These are phyloP conservation scores for Saturnispora bothae DNA, from an alignment of 805 yeast genomes.

Conservation along the genomic window DNA sequence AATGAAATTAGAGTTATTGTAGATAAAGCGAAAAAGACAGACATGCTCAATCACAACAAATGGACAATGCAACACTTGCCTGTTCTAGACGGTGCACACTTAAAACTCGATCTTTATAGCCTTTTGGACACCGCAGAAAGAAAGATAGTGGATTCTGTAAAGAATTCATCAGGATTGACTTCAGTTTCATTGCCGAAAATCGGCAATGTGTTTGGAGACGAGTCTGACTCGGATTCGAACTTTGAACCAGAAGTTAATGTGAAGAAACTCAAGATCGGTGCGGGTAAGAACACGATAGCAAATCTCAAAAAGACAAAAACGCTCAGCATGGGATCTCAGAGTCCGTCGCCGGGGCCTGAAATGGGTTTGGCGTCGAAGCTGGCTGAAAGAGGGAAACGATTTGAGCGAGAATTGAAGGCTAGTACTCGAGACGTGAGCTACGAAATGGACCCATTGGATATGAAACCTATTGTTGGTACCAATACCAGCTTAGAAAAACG, in stretches of 20 bases:
- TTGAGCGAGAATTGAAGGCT: slow-evolving; percentile 28
- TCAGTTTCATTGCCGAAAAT: neutral
- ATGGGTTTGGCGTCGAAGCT: neutral
- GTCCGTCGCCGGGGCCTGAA: too few species aligned
- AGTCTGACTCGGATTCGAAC: slow-evolving; percentile 12
- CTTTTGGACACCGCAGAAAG: neutral
- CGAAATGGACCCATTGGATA: slow-evolving; percentile 8
- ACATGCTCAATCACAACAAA: slow-evolving; percentile 37
- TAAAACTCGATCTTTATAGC: slow-evolving; percentile 10
- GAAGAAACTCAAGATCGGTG: neutral
- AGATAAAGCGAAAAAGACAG: slow-evolving; percentile 35
- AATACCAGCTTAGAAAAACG: slow-evolving; percentile 60
- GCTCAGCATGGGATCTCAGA: neutral
- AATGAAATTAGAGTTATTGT: slow-evolving; percentile 39
- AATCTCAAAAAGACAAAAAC: slow-evolving; percentile 8
- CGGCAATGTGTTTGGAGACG: slow-evolving; percentile 15
- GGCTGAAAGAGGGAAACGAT: slow-evolving; percentile 34
- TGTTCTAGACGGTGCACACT: slow-evolving; percentile 17
- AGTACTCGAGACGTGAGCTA: slow-evolving; percentile 11
- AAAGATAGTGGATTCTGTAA: neutral
- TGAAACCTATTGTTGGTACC: slow-evolving; percentile 43
- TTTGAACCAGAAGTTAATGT: slow-evolving; percentile 4
- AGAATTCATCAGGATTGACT: neutral
- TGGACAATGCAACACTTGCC: slow-evolving; percentile 49
- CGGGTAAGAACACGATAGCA: neutral